A percentile compares a stretch with the other conserved stretches of the same genome.
Conservation (phyloP, 768 basidiomycete species). For the Mycena albidolilacea region DNA sequence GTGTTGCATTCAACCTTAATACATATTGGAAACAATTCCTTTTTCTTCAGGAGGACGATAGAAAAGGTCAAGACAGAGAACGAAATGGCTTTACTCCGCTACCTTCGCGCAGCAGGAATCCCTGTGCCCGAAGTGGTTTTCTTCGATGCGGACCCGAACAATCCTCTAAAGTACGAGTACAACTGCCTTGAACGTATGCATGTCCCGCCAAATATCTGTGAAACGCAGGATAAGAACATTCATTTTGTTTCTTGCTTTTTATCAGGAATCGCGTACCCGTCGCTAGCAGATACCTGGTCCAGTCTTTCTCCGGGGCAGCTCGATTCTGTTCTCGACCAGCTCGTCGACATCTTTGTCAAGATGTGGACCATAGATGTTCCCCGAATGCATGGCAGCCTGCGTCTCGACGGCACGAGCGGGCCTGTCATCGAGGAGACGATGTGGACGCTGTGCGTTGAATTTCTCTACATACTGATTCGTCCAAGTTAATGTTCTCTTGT, state of each 20-base stretch:
- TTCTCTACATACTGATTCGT: neutral
- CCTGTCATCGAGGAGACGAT: constrained; percentile 39
- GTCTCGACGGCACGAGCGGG: constrained; percentile 21
- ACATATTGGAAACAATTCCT: too few species aligned
- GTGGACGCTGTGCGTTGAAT: constrained; percentile 30
- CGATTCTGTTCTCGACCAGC: constrained; percentile 30
- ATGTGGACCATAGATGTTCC: constrained; percentile 21
- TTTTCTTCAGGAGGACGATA: constrained; percentile 26
- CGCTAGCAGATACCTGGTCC: constrained; percentile 32
- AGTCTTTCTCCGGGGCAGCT: constrained; percentile 28
- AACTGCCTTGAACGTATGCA: constrained; percentile 34
- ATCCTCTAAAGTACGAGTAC: constrained; percentile 36
- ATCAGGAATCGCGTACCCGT: constrained; percentile 31
- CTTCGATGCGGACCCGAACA: constrained; percentile 28
- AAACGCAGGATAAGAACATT: neutral
- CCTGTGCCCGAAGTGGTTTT: constrained; percentile 34
- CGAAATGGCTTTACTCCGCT: constrained; percentile 29
- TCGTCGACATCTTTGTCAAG: constrained; percentile 36
- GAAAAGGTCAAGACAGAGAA: constrained; percentile 35
- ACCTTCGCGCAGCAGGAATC: constrained; percentile 18
- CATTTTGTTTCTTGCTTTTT: neutral
- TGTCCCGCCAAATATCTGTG: neutral
- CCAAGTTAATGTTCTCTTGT: neutral
- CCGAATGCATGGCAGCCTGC: constrained; percentile 28
- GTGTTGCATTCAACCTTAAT: neutral